Percentiles rank a stretch among this genome's conserved stretches.
These are phyloP conservation scores for Solanum habrochaites DNA, from an alignment of 257 asterid species.

Conservation along the genomic window DNA sequence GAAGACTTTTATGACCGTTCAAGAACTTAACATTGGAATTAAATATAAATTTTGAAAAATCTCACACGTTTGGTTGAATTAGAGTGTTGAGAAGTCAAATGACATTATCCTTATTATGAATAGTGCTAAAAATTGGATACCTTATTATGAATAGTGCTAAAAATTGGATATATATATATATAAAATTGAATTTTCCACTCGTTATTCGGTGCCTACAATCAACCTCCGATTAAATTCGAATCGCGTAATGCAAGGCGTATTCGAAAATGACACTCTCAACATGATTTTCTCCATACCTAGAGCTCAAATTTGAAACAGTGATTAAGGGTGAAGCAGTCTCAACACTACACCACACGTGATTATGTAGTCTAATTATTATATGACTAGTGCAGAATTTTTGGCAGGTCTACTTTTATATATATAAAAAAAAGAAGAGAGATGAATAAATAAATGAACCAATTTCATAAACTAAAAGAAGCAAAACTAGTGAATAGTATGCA, in stretches of 20 bases:
- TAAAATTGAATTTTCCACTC: too few relatives aligned
- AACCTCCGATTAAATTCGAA: neutral
- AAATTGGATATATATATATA: neutral
- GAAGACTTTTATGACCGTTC: neutral
- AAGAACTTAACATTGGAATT: neutral
- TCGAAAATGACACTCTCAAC: neutral
- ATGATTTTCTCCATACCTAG: too few relatives aligned
- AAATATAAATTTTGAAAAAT: neutral
- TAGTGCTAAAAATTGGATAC: neutral
- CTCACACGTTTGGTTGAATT: neutral
- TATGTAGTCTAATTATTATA: too few relatives aligned
- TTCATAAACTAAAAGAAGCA: neutral
- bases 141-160: neutral
- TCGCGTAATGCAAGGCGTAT: neutral
- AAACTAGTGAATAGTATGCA: neutral
- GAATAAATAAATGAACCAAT: neutral
- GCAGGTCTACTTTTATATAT: neutral
- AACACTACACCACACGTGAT: neutral
- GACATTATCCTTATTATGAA: neutral
- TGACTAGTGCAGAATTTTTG: neutral
- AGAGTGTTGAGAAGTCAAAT: neutral
- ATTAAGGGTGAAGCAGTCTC: too few relatives aligned
- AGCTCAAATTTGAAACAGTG: neutral
- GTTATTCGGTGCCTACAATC: neutral
- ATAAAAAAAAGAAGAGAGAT: neutral